Evolutionary conservation across 1,284 basidiomycete genomes (phyloP), one percentile per base, ranked within the genome.

Genomic region (Papiliotrema laurentii): DNA sequence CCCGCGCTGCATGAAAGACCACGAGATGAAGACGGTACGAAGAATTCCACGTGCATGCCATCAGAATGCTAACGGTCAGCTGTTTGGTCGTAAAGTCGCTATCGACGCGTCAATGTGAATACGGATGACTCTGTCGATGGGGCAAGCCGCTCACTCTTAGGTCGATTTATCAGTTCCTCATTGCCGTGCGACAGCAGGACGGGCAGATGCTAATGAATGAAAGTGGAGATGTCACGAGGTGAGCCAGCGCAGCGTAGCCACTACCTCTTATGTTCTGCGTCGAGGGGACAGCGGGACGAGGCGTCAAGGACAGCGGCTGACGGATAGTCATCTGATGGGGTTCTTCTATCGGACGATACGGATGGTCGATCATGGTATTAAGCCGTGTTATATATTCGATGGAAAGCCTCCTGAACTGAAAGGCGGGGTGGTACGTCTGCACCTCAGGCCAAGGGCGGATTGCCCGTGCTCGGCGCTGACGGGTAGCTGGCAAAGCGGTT

Each of bases 331-430:
- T 75, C 78, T 98, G 16, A 97, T 98, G 87, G 94, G 94, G 0
- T 89, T 97, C 75, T 98, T 98, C 76, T 97, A 97, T 68, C 83
- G 94, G 27, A 96, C 92, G 0, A 89, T 97, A 53, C 83, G 96
- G 21, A 98, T 98, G 76, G 90, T 96, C n/a, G 96, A 99, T 74
- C 91, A 96, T 61, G 96, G 96, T 4, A 92, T 98, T 69, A 98
- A 99, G 69, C 94, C 94, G 1, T 87, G 87, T 42, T 98, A 97
- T 73, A 90, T 99, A 21, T 99, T 99, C 63, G 96, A 99, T 73
- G 96, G 96, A 9, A 96, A 94, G 71, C 96, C 94, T 1, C 94
- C 94, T 42, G 92, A 97, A 55, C 77, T 99, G 72, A 99, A 99
- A 75, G 85, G 89, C 50, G 90, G 90, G 47, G 92, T 98, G 61